These are phyloP conservation scores for Naganishia albida DNA, from an alignment of 1,284 basidiomycete species.

Conservation along the genomic window DNA sequence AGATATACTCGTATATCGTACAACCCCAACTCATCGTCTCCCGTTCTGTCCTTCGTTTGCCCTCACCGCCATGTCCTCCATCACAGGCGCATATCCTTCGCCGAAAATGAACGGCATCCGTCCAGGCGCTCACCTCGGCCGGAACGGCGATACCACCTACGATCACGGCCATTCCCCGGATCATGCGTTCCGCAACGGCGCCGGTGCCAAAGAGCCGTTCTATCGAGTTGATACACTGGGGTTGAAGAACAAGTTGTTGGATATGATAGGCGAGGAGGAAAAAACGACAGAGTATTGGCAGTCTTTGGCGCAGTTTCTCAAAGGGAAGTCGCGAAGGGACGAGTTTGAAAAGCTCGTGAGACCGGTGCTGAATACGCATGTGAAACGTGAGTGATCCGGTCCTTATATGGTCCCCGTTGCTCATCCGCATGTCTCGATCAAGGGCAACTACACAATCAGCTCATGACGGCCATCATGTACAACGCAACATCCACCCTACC, in stretches of 20 bases:
- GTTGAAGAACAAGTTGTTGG: conserved; percentile 73
- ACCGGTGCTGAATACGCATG: conserved; percentile 44
- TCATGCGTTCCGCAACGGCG: conserved; percentile 1
- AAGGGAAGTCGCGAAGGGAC: conserved; percentile 46
- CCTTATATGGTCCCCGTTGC: not conserved
- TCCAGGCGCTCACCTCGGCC: conserved; percentile 6
- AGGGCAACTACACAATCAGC: conserved; percentile 50
- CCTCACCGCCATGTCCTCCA: conserved; percentile 11
- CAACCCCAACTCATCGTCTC: not conserved
- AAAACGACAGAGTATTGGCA: conserved; percentile 49
- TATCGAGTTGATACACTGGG: conserved; percentile 44
- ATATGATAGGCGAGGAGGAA: conserved; percentile 53
- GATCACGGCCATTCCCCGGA: conserved; percentile 7
- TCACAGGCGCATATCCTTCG: conserved; percentile 3
- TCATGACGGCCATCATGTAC: conserved; percentile 49
- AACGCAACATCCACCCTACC: conserved; percentile 44
- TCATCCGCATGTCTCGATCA: not conserved
- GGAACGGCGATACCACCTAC: conserved; percentile 15
- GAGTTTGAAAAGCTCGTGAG: conserved; percentile 49
- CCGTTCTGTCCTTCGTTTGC: not conserved
- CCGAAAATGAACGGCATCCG: conserved; percentile 9
- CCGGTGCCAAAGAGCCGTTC: conserved; percentile 19
- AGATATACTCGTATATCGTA: too few relatives aligned
- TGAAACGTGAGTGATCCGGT: conserved; percentile 40
- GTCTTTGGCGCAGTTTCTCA: conserved; percentile 49